These are phyloP conservation scores for Ascochyta pisi DNA, from an alignment of 2,329 filamentous ascomycete species.

Conservation along the genomic window DNA sequence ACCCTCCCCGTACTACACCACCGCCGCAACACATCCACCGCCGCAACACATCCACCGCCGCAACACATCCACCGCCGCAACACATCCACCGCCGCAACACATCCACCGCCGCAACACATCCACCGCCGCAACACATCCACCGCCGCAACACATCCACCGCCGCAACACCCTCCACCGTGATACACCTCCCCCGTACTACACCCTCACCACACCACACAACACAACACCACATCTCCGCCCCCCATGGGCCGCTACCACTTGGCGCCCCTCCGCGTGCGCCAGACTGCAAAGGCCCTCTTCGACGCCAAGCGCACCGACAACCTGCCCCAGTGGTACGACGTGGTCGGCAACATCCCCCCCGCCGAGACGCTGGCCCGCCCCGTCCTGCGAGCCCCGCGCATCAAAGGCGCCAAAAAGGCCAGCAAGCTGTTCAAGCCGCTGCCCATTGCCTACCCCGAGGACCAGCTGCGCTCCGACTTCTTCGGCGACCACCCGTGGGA, in stretches of 20 bases:
- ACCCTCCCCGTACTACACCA: no score
- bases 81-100: no score
- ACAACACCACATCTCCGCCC: neutral
- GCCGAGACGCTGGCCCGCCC: slow-evolving; percentile 66
- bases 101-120: no score
- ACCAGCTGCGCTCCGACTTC: slow-evolving; percentile 79
- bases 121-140: no score
- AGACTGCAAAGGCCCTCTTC: slow-evolving; percentile 59
- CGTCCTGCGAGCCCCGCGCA: slow-evolving; percentile 55
- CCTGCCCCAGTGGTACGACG: slow-evolving; percentile 64
- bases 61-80: no score
- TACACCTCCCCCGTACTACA: no score
- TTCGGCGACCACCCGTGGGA: slow-evolving; percentile 98
- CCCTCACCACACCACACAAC: no score
- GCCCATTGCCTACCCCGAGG: slow-evolving; percentile 80
- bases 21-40: no score
- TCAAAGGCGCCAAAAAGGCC: slow-evolving; percentile 59
- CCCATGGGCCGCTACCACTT: slow-evolving; percentile 62
- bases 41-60: no score
- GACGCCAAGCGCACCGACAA: slow-evolving; percentile 50
- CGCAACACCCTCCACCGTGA: neutral
- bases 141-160: no score
- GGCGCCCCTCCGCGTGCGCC: slow-evolving; percentile 60
- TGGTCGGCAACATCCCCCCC: slow-evolving; percentile 65
- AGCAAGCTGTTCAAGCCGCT: slow-evolving; percentile 83